These are phyloP conservation scores for Sphaerulina vaccinii DNA, from an alignment of 2,329 filamentous ascomycete species.

Conservation along the genomic window DNA sequence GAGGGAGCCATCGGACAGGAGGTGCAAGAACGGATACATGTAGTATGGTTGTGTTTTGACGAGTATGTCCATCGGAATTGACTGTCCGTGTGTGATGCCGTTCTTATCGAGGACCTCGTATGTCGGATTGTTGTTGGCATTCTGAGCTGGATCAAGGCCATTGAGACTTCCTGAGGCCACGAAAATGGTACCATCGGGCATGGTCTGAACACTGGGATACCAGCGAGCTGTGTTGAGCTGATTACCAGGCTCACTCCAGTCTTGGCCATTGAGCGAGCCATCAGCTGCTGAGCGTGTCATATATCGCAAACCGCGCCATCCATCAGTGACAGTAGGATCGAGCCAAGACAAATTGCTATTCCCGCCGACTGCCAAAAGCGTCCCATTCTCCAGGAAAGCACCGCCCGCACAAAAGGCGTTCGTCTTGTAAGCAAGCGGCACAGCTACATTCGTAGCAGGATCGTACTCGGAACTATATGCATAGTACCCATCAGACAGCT, in stretches of 20 bases:
- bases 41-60: constrained; percentile 53
- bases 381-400: constrained; percentile 58
- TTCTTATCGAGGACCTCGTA: constrained; percentile 57
- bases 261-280: constrained; percentile 47
- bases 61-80: constrained; percentile 54
- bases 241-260: constrained; percentile 57
- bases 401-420: constrained; percentile 64
- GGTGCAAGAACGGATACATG: constrained; percentile 63
- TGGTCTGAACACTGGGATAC: constrained; percentile 60
- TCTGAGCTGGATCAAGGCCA: constrained; percentile 54
- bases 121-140: constrained; percentile 62
- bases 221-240: constrained; percentile 53
- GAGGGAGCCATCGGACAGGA: constrained; percentile 56
- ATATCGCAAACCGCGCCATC: constrained; percentile 59
- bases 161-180: constrained; percentile 61
- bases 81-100: constrained; percentile 50
- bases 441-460: constrained; percentile 48
- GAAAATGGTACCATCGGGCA: constrained; percentile 57
- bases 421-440: constrained; percentile 53
- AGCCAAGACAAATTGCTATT: constrained; percentile 57
- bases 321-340: constrained; percentile 59
- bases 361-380: constrained; percentile 56
- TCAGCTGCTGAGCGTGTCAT: constrained; percentile 50
- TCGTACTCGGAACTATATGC: constrained; percentile 63
- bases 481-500: constrained; percentile 53